A percentile compares a stretch with the other conserved stretches of the same genome.
Evolutionary conservation across 129 eudicot genomes (phyloP).

Genomic region (Logfia minima): DNA sequence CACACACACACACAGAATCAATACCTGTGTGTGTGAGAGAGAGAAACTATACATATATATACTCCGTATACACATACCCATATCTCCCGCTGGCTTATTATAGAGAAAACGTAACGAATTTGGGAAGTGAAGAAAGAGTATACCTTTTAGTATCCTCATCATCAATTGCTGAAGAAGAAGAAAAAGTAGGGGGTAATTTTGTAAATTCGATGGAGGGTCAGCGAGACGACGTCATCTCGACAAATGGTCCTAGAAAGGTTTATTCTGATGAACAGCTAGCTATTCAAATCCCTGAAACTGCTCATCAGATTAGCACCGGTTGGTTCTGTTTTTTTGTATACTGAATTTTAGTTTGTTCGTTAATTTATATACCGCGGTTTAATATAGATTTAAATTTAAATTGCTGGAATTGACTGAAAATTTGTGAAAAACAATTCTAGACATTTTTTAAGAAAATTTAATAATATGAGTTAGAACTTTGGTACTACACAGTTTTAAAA

Average conservation of each 20-base stretch:
- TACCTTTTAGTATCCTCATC: constrained; percentile 5
- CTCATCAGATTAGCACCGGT: constrained; percentile 91
- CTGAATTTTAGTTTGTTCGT: neutral
- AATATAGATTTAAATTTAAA: too few relatives aligned
- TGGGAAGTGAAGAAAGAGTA: constrained; percentile 19
- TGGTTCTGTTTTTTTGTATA: neutral
- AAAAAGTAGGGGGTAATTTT: neutral
- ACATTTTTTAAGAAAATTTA: too few relatives aligned
- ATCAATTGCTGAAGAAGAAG: neutral
- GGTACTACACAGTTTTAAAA: too few relatives aligned
- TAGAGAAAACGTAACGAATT: neutral
- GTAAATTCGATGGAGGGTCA: constrained; percentile 21
- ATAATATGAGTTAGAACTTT: too few relatives aligned
- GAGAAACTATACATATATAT: constrained; percentile 1
- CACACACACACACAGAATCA: constrained; percentile 29
- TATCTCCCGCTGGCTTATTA: constrained; percentile 29
- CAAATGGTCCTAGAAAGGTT: constrained; percentile 22
- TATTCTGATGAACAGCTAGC: constrained; percentile 30
- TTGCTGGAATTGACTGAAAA: too few relatives aligned
- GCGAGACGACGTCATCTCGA: constrained; percentile 26
- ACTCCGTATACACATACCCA: neutral
- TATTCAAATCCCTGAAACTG: constrained; percentile 77
- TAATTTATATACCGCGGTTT: neutral
- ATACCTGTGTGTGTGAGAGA: constrained; percentile 17
- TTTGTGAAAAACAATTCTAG: too few relatives aligned